Percentiles rank a stretch among this genome's conserved stretches.
Conservation (phyloP, 306 rosid genomes). For the Cyclanthera cordifolia region DNA sequence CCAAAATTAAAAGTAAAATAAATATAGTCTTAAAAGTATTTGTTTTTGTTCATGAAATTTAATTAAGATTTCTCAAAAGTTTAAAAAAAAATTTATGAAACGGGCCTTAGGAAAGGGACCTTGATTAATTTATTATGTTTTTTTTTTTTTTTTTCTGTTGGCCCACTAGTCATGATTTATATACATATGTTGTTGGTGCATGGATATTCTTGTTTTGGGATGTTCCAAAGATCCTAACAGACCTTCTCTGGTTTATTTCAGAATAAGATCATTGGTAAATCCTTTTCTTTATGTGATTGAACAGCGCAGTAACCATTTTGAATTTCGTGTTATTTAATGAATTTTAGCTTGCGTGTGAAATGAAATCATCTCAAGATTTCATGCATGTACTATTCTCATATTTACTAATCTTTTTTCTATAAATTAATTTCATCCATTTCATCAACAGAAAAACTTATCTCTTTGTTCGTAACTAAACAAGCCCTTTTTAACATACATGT, state of each 20-base stretch:
- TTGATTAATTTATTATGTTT: neutral
- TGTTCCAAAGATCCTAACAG: constrained; percentile 4
- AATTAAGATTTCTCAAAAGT: no score
- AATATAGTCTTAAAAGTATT: no score
- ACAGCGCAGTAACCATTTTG: constrained; percentile 5
- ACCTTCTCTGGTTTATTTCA: neutral
- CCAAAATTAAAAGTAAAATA: no score
- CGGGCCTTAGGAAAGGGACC: no score
- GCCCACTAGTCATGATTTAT: neutral
- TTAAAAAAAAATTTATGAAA: neutral
- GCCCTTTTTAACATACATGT: no score
- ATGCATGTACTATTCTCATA: neutral
- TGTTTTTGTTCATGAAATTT: no score
- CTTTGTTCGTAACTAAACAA: no score
- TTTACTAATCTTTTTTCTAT: neutral
- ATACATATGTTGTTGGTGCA: constrained; percentile 21
- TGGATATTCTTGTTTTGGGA: constrained; percentile 13
- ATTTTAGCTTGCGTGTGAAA: neutral
- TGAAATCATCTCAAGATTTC: neutral
- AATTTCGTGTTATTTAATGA: constrained; percentile 3
- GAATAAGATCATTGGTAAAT: constrained; percentile 6
- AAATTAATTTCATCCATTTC: neutral
- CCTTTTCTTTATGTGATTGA: constrained; percentile 3
- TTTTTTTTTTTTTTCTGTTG: neutral
- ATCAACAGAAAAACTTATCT: no score